A percentile compares a stretch with the other conserved stretches of the same genome.
phyloP scores from a whole-genome alignment of 2,329 filamentous ascomycete genomes.

The Aspergillus costaricaensis region DNA sequence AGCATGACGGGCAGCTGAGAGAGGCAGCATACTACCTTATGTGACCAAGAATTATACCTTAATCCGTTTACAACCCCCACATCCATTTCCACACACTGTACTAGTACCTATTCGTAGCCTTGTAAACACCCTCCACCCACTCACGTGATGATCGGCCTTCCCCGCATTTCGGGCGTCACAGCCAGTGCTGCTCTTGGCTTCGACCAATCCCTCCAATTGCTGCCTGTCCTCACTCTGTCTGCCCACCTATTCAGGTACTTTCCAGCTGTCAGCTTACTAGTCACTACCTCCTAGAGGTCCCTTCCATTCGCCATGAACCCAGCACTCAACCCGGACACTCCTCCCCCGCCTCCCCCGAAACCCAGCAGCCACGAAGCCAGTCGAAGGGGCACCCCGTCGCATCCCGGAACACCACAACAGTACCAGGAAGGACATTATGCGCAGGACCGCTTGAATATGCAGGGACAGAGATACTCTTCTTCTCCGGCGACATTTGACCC shows the following conservation, averaged over 20 bases:
- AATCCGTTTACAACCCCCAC: neutral
- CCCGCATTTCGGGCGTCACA: conserved; percentile 5
- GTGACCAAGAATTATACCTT: too few relatives aligned
- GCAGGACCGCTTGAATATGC: conserved; percentile 12
- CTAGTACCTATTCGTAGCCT: neutral
- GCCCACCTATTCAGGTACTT: neutral
- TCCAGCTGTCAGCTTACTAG: neutral
- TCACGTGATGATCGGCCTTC: neutral
- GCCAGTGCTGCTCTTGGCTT: neutral
- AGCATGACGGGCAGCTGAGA: neutral
- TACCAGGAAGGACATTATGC: conserved; percentile 31
- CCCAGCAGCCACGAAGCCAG: conserved; percentile 69
- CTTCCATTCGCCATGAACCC: conserved; percentile 22
- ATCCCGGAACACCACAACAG: conserved; percentile 46
- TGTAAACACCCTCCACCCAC: neutral
- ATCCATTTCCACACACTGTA: neutral
- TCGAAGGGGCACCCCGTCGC: conserved; percentile 62
- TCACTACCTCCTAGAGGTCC: neutral
- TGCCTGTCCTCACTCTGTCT: neutral
- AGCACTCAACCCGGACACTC: conserved; percentile 54
- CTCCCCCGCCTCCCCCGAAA: conserved; percentile 72
- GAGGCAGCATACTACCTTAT: neutral
- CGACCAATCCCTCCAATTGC: conserved; percentile 4
- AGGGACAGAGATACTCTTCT: conserved; percentile 11
- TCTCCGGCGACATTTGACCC: conserved; percentile 14